Evolutionary conservation across 257 asterid genomes (phyloP).

Genomic region (Salvia rosmarinus): DNA sequence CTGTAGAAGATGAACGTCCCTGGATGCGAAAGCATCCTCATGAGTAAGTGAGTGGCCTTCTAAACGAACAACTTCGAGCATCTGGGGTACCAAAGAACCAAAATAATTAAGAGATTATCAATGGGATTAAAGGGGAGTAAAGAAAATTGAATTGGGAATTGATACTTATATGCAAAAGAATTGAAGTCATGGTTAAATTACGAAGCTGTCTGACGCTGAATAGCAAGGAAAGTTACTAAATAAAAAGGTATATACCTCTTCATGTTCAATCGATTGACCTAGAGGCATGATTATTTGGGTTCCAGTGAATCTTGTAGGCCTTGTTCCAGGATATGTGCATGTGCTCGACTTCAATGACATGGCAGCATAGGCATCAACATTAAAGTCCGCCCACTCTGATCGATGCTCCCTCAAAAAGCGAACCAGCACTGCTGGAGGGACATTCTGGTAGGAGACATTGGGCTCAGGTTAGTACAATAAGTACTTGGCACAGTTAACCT

Average conservation of each 20-base stretch:
- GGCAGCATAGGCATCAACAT: conserved; percentile 77
- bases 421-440: conserved; percentile 83
- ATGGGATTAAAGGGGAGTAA: conserved; percentile 4
- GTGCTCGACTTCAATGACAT: conserved; percentile 68
- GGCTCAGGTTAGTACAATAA: conserved; percentile 20
- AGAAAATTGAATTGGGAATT: not conserved
- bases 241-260: conserved; percentile 57
- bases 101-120: not conserved
- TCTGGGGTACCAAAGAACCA: conserved; percentile 41
- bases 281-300: conserved; percentile 88
- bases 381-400: conserved; percentile 94
- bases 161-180: not conserved
- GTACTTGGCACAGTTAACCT: not conserved
- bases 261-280: conserved; percentile 87
- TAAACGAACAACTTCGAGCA: conserved; percentile 84
- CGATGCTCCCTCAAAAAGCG: conserved; percentile 91
- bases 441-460: conserved; percentile 53
- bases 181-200: not conserved
- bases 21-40: conserved; percentile 68
- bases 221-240: not conserved
- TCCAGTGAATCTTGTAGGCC: conserved; percentile 81
- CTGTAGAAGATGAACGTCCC: conserved; percentile 86
- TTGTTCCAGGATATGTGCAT: conserved; percentile 64
- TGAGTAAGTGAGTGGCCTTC: conserved; percentile 68
- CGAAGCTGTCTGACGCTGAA: not conserved